Evolutionary conservation across 345 rosid species (phyloP).

Genomic region (Gossypium longicalyx): DNA sequence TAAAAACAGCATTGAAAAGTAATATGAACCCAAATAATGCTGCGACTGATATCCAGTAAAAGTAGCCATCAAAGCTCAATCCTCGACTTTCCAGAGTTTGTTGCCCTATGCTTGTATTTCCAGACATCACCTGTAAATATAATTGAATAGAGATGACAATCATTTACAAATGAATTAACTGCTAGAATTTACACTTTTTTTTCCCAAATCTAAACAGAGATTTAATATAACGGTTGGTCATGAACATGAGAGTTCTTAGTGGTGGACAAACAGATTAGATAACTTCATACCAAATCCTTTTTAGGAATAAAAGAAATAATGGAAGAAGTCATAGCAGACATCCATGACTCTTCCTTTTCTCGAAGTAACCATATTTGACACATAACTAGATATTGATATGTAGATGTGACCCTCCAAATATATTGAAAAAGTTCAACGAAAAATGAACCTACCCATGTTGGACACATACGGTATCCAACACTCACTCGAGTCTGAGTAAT

Average conservation of each 20-base stretch:
- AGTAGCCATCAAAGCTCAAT: constrained; percentile 41
- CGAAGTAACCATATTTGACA: no score
- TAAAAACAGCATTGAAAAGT: constrained; percentile 54
- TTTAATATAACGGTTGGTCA: no score
- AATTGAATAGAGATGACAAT: not conserved
- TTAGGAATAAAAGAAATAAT: no score
- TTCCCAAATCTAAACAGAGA: no score
- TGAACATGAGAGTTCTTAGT: no score
- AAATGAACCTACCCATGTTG: not conserved
- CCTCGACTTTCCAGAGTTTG: constrained; percentile 53
- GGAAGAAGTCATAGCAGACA: not conserved
- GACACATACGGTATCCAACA: not conserved
- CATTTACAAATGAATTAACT: no score
- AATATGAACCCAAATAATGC: constrained; percentile 56
- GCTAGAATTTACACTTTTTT: no score
- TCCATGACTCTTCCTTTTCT: not conserved
- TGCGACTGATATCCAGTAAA: constrained; percentile 66
- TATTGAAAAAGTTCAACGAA: no score
- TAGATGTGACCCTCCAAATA: not conserved
- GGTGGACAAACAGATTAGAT: no score
- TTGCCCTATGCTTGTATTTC: constrained; percentile 44
- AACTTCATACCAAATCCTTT: no score
- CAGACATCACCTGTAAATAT: constrained; percentile 30
- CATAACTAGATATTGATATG: not conserved
- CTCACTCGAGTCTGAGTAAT: not conserved